phyloP scores from a whole-genome alignment of 208 protist species.

The Endotrypanum monterogeii region DNA sequence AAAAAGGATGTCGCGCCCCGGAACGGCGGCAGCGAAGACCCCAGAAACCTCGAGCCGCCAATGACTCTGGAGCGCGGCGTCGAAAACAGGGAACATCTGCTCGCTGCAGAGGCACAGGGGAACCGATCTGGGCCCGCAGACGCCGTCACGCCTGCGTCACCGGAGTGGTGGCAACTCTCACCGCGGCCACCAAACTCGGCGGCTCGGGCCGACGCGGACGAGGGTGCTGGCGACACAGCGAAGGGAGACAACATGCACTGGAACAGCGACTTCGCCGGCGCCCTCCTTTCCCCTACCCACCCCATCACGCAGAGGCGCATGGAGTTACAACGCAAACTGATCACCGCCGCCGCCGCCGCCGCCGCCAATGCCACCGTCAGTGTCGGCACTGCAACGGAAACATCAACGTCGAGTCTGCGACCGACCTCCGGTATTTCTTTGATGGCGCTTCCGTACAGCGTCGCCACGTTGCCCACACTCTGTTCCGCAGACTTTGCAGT shows the following conservation, averaged over 20 bases:
- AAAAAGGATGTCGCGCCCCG: not conserved
- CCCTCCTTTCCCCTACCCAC: slow-evolving; percentile 17
- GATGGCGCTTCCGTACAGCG: no score
- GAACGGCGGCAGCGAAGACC: not conserved
- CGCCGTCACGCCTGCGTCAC: not conserved
- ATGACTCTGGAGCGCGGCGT: not conserved
- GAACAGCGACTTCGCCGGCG: not conserved
- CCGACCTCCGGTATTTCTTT: no score
- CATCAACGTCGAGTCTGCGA: not conserved
- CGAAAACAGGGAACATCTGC: not conserved
- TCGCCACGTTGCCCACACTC: not conserved
- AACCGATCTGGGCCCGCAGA: not conserved
- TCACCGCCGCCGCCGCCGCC: slow-evolving; percentile 1
- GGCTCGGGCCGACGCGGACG: not conserved
- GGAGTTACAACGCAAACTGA: slow-evolving; percentile 23
- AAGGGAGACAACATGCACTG: not conserved
- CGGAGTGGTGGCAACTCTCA: slow-evolving; percentile 21
- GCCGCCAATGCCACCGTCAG: not conserved
- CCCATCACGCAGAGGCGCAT: slow-evolving; percentile 4
- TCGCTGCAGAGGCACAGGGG: not conserved
- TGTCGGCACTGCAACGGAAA: no score
- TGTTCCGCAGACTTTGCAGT: not conserved
- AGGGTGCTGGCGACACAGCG: not conserved
- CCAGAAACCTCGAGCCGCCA: not conserved
- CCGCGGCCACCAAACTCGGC: slow-evolving; percentile 5